Base-by-base conservation (phyloP, 345 rosid species). In the Theobroma cacao region DNA sequence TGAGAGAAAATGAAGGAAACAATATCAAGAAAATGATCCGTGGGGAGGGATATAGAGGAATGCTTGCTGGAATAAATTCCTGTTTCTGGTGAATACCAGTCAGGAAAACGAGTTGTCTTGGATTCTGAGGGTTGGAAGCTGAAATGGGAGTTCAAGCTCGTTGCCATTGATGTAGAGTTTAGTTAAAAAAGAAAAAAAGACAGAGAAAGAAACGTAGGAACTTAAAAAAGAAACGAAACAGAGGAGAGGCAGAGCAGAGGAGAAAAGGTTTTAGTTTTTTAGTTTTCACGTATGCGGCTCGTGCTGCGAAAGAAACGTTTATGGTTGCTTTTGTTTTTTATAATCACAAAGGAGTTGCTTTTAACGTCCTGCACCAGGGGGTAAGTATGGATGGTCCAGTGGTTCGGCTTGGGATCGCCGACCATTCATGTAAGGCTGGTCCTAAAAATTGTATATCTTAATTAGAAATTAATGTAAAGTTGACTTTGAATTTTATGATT, bases 31-130 rank as follows among this genome's bases (percentile, higher is more conserved):
- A 78, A 74, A 1, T 92, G 84, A 78, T 88, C 82, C 1, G 80
- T 24, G 33, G 98, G 94, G 76, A 95, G 87, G 31, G 83, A 12
- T 4, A 88, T 6, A 31, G 85, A 55, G 15, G 90, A 79, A 83
- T 86, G 87, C 31, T 75, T 86, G 84, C 97, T 91, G 68, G 59
- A 12, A 84, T 83, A 93, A 80, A 91, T 88, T 71, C 98, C 98
- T 11, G 90, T 89, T 62, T 79, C 82, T 0, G 88, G 86, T 12
- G 85, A 81, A 77, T 71, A 89, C 91, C 90, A 89, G 64, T 56
- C 17, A 20, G 86, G 77, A 62, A 63, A 43, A 36, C 17, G 52
- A 30, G 15, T 5, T 10, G 26, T 20, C 43, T 24, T 28, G 58
- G 59, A 20, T 28, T 61, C 78, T 24, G n/a, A 34, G 43, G 70